phyloP scores from a whole-genome alignment of 1,284 basidiomycete genomes.

The Thelephora terrestris region DNA sequence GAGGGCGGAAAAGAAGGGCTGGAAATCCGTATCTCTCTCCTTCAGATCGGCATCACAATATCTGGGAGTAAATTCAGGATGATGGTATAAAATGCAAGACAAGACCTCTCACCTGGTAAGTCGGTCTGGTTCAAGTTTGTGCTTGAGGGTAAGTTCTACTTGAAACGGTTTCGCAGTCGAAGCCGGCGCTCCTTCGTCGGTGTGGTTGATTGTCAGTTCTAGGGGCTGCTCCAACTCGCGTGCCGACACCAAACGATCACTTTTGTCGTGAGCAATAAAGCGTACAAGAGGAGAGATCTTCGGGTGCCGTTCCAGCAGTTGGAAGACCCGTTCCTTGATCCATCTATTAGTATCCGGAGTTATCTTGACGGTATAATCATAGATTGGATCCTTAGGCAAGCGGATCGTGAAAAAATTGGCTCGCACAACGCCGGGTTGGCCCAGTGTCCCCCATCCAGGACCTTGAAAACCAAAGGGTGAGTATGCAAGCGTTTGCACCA shows the following conservation, averaged over 20 bases:
- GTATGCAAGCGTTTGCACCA: too few species aligned
- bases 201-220: slow-evolving; percentile 35
- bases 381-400: slow-evolving; percentile 37
- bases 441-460: slow-evolving; percentile 55
- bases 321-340: slow-evolving; percentile 40
- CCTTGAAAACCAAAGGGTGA: slow-evolving; percentile 20
- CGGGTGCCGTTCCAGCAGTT: slow-evolving; percentile 42
- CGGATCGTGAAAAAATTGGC: slow-evolving; percentile 60
- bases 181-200: slow-evolving; percentile 41
- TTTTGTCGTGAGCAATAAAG: slow-evolving; percentile 53
- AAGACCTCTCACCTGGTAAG: slow-evolving; percentile 38
- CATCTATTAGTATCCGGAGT: slow-evolving; percentile 38
- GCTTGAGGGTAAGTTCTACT: slow-evolving; percentile 37
- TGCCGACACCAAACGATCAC: slow-evolving; percentile 46
- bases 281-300: slow-evolving; percentile 30
- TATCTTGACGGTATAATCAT: slow-evolving; percentile 53
- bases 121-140: slow-evolving; percentile 32
- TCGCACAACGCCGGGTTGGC: slow-evolving; percentile 41
- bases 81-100: neutral
- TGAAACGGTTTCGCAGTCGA: slow-evolving; percentile 39
- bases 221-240: slow-evolving; percentile 47
- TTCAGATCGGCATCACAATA: slow-evolving; percentile 37
- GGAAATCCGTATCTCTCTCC: slow-evolving; percentile 34
- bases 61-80: slow-evolving; percentile 24
- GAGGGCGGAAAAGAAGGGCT: slow-evolving; percentile 48